These are phyloP conservation scores for Pythium biforme DNA, from an alignment of 352 stramenopile species.

Conservation along the genomic window DNA sequence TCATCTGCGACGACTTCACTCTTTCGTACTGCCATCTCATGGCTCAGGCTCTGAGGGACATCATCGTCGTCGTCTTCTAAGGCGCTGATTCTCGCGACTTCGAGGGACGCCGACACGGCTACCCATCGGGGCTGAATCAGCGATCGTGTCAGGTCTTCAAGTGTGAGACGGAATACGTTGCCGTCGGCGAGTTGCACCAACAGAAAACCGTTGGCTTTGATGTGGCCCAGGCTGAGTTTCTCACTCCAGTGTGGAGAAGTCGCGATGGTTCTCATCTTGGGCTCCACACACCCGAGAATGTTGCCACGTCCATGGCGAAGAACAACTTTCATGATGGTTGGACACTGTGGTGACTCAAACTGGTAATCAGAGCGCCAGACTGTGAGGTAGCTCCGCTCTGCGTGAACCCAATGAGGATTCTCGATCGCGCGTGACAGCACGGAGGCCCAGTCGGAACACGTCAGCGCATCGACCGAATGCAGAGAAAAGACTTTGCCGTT, in stretches of 20 bases:
- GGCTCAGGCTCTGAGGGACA: conserved; percentile 5
- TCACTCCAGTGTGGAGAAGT: conserved; percentile 30
- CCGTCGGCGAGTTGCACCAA: conserved; percentile 31
- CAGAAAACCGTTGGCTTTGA: conserved; percentile 22
- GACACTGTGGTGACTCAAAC: conserved; percentile 37
- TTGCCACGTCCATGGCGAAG: conserved; percentile 10
- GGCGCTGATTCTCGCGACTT: conserved; percentile 22
- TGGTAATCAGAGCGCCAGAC: conserved; percentile 37
- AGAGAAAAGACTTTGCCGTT: conserved; percentile 33
- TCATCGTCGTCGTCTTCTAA: conserved; percentile 13
- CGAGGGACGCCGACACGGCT: conserved; percentile 20
- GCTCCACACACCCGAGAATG: not conserved
- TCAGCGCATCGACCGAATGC: conserved; percentile 32
- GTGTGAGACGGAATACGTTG: conserved; percentile 31
- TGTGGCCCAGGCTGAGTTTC: conserved; percentile 31
- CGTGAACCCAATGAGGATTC: conserved; percentile 40
- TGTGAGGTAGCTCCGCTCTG: conserved; percentile 29
- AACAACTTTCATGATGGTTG: conserved; percentile 26
- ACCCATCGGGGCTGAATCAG: conserved; percentile 27
- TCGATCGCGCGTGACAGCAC: conserved; percentile 40
- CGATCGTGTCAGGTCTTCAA: conserved; percentile 36
- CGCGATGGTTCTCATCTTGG: not conserved
- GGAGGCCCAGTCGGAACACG: conserved; percentile 39
- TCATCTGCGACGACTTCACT: conserved; percentile 8
- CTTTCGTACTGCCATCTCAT: not conserved